These are phyloP conservation scores for Ampelocalamus luodianensis DNA, from an alignment of 176 grass and related monocot genomes.

Conservation along the genomic window DNA sequence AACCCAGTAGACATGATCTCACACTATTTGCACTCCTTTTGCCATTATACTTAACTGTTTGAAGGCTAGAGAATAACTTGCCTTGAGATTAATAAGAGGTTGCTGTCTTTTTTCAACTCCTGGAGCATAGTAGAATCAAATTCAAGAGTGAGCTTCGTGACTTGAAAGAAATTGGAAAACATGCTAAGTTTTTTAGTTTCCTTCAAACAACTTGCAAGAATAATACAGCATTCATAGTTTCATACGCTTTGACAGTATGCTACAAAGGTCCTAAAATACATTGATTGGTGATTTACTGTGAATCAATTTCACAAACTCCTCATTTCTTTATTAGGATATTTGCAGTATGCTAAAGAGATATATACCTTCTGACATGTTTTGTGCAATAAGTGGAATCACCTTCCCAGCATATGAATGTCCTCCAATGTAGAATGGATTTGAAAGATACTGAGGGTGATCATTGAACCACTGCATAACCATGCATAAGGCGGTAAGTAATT, in stretches of 20 bases:
- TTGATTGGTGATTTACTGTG: no score
- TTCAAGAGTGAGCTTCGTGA: not conserved
- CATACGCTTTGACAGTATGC: no score
- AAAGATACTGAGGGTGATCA: constrained; percentile 50
- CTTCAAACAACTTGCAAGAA: no score
- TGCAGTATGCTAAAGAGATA: not conserved
- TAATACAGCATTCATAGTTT: no score
- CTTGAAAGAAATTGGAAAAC: not conserved
- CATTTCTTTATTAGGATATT: not conserved
- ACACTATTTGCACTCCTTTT: not conserved
- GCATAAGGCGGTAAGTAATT: not conserved
- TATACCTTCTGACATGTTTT: constrained; percentile 49
- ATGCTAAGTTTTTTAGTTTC: no score
- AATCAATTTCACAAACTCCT: no score
- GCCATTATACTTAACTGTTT: not conserved
- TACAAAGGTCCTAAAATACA: no score
- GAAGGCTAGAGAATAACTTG: not conserved
- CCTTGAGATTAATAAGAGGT: constrained; percentile 53
- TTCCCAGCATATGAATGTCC: constrained; percentile 71
- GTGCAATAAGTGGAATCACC: constrained; percentile 43
- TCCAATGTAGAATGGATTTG: constrained; percentile 65
- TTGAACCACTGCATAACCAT: constrained; percentile 52
- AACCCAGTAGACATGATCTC: not conserved
- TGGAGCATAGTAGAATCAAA: not conserved
- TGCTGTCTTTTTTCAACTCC: constrained; percentile 47